Evolutionary conservation across 352 stramenopile genomes (phyloP), one percentile per base, ranked within the genome.

Genomic region (Thraustochytrium striatum): DNA sequence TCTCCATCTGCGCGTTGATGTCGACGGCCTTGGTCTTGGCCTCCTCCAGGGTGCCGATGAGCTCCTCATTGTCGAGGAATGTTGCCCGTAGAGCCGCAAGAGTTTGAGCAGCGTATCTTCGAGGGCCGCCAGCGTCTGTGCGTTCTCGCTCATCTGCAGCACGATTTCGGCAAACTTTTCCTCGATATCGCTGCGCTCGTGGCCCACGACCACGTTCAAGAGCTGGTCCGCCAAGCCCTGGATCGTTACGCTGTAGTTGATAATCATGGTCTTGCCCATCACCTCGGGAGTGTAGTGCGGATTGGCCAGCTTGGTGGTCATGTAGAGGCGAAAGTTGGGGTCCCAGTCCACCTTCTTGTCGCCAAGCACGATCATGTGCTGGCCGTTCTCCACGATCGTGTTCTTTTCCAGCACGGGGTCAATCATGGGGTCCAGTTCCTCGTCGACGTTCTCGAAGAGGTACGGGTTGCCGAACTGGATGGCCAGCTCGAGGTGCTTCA

Each of bases 391-490:
- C 81, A 95, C 89, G 72, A 94, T 93, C 0, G 91, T 94, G 38
- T 93, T 95, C 72, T 96, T 96, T 79, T 97, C 93, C 1, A 97
- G 78, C 16, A 97, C 88, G 0, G 93, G 93, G 80, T 97, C 92
- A 19, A 97, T 85, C 83, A 97, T 97, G 13, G 93, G 93, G 69
- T 97, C 93, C 2, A 97, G 84, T 57, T 97, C 91, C 86, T 97
- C 93, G 69, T 96, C 92, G 1, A 97, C 91, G 36, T 90, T 94
- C 78, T 97, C 93, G 79, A 97, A 97, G 33, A 97, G 85, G 83
- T 97, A 97, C 36, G 93, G 93, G 59, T 96, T 95, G 16, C 93
- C 93, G 50, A 97, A 97, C 82, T 97, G 93, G 69, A 97, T 96
- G 0, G 93, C 92, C 21, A 97, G 83, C 85, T 97, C 93, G 59